Percentiles rank a stretch among this genome's conserved stretches.
Evolutionary conservation across 495 filamentous ascomycete genomes (phyloP).

Genomic region (Xylaria intraflava): DNA sequence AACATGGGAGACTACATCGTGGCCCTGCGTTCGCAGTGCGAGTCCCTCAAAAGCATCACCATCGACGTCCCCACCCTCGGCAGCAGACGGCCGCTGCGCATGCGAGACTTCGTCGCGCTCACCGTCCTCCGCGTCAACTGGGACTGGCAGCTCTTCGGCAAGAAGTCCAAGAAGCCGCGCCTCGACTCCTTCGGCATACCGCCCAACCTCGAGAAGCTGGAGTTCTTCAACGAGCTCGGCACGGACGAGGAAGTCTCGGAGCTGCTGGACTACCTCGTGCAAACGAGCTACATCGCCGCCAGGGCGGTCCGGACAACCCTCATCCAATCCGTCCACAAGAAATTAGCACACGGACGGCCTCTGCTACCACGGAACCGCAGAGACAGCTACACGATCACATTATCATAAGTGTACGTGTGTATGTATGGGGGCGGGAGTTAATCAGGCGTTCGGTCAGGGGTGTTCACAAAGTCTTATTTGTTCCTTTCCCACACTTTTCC

Average conservation of each 20-base stretch:
- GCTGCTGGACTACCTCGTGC: conserved; percentile 22
- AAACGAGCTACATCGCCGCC: conserved; percentile 19
- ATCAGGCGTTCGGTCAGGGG: not conserved
- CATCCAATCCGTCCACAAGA: conserved; percentile 5
- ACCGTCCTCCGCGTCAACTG: conserved; percentile 18
- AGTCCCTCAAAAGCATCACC: conserved; percentile 24
- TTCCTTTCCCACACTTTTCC: no score
- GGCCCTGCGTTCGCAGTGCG: conserved; percentile 21
- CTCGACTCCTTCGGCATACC: conserved; percentile 28
- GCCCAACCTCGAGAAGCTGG: conserved; percentile 22
- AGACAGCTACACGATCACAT: conserved; percentile 8
- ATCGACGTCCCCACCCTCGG: conserved; percentile 26
- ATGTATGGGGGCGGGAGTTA: no score
- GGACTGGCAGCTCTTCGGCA: conserved; percentile 30
- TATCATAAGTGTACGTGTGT: no score
- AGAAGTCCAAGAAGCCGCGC: conserved; percentile 20
- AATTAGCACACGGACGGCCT: conserved; percentile 2
- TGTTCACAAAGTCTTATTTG: not conserved
- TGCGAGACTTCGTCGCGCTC: conserved; percentile 24
- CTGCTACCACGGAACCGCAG: conserved; percentile 7
- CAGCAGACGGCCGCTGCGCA: conserved; percentile 17
- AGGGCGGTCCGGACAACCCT: conserved; percentile 9
- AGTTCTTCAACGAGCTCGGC: conserved; percentile 24
- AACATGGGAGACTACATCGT: conserved; percentile 28
- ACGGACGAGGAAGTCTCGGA: conserved; percentile 29